Evolutionary conservation across 1,139 yeast species (phyloP).

Genomic region (Hansenula sp.): DNA sequence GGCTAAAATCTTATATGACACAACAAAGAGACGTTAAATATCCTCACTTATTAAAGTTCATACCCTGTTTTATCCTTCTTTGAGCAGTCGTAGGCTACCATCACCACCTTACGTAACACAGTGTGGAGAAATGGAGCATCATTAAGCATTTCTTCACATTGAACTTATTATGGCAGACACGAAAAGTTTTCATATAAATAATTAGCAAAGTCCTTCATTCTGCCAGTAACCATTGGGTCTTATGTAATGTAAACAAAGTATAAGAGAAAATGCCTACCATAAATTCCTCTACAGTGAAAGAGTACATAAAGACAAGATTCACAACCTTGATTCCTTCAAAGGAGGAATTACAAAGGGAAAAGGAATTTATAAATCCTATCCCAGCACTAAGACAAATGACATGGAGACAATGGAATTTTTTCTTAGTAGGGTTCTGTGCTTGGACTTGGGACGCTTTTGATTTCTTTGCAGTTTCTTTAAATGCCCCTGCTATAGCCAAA

Average conservation of each 20-base stretch:
- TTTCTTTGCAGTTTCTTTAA: constrained; percentile 65
- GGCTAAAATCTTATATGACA: too few relatives aligned
- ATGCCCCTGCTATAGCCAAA: constrained; percentile 52
- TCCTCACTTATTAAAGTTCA: too few relatives aligned
- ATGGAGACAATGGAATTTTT: constrained; percentile 56
- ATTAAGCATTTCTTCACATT: neutral
- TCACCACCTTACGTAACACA: too few relatives aligned
- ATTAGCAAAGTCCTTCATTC: neutral
- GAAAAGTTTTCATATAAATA: neutral
- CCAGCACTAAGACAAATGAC: constrained; percentile 45
- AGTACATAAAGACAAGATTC: constrained; percentile 37
- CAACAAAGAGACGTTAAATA: too few relatives aligned
- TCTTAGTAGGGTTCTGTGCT: constrained; percentile 57
- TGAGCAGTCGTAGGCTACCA: too few relatives aligned
- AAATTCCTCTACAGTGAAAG: constrained; percentile 17
- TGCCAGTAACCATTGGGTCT: too few relatives aligned
- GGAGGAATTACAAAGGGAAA: constrained; percentile 25
- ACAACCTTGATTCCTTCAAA: constrained; percentile 40
- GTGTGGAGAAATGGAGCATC: neutral
- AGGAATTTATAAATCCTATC: constrained; percentile 45
- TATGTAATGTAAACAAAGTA: neutral
- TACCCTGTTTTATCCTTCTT: too few relatives aligned
- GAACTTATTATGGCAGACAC: neutral
- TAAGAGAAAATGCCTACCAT: neutral
- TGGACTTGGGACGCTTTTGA: constrained; percentile 84